Base-by-base conservation (phyloP, 176 grass and related monocot genomes). In the Poa pratensis region DNA sequence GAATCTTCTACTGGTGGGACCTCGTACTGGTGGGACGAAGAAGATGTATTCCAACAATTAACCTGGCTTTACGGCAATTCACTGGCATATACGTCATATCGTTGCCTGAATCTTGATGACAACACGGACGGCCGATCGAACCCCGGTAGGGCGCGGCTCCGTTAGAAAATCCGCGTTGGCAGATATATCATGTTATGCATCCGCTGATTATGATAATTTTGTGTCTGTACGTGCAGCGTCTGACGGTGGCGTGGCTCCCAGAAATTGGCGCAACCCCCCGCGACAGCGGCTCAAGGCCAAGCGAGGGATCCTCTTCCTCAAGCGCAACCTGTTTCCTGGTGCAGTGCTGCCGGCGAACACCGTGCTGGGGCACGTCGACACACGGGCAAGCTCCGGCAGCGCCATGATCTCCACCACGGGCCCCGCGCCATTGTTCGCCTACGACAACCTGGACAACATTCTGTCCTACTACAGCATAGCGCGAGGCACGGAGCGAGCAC, bases 261-360 rank as follows among this genome's bases (percentile, higher is more conserved):
- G 32, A 8, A 18, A 68, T 19, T 68, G 65, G 65, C 39, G 65
- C 32, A 68, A 68, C 32, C 65, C 65, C 15, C 65, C 32, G 0
- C 65, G 32, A 39, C 65, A 68, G 65, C 65, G 20, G 7, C 65
- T 37, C 64, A 68, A 35, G 64, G 64, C 66, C 35, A 39, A 19
- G 4, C n/a, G 11, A 40, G 66, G 67, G 19, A 70, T 70, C 67
- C 37, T 70, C 67, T 70, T 70, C 19, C 67, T 70, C 67, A 40
- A 6, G 67, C 67, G 37, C 67, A 14, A 70, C 37, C 37, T 70
- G 5, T 43, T 70, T 16, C 19, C 0, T 37, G 67, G 67, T 3
- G 68, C 68, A 0, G 37, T 45, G 1, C 20, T 71, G 68, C 68
- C 68, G 9, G 20, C 39, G 4, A 2, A n/a, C 39, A 71, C 37